Conservation (phyloP, 768 basidiomycete species). For the Megacollybia marginata region DNA sequence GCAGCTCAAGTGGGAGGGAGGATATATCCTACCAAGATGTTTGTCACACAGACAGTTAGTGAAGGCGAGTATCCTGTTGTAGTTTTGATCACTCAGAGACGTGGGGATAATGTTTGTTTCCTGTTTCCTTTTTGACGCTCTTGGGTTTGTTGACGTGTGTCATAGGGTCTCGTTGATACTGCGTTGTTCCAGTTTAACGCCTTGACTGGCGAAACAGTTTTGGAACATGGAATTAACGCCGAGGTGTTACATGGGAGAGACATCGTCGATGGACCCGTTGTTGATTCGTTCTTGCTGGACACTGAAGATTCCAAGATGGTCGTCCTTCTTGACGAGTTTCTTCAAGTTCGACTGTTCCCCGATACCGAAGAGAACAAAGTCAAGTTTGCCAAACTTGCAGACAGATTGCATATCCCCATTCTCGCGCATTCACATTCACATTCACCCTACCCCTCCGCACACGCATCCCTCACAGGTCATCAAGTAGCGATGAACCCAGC, state of each 20-base stretch:
- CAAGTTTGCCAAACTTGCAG: conserved; percentile 35
- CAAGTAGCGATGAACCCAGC: conserved; percentile 35
- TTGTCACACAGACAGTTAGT: conserved; percentile 40
- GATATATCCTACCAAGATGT: conserved; percentile 55
- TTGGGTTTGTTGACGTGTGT: conserved; percentile 3
- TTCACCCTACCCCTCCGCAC: conserved; percentile 24
- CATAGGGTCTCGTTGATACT: conserved; percentile 56
- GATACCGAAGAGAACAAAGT: conserved; percentile 37
- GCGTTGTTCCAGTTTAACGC: conserved; percentile 74
- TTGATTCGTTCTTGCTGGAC: conserved; percentile 52
- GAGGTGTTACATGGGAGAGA: conserved; percentile 52
- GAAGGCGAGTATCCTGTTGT: conserved; percentile 47
- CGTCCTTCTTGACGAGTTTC: conserved; percentile 65
- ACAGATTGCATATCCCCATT: conserved; percentile 50
- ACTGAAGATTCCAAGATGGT: conserved; percentile 38
- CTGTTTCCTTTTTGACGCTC: neutral
- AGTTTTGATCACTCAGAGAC: conserved; percentile 54
- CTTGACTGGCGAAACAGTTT: conserved; percentile 63
- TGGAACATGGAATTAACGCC: conserved; percentile 20
- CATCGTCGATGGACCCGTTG: conserved; percentile 48
- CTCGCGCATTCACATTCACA: too few relatives aligned
- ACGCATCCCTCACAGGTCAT: conserved; percentile 50
- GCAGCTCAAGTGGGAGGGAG: conserved; percentile 43
- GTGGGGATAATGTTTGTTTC: conserved; percentile 36
- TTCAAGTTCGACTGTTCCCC: conserved; percentile 70